Conservation (phyloP, 768 basidiomycete species). For the Tulasnella sp. region DNA sequence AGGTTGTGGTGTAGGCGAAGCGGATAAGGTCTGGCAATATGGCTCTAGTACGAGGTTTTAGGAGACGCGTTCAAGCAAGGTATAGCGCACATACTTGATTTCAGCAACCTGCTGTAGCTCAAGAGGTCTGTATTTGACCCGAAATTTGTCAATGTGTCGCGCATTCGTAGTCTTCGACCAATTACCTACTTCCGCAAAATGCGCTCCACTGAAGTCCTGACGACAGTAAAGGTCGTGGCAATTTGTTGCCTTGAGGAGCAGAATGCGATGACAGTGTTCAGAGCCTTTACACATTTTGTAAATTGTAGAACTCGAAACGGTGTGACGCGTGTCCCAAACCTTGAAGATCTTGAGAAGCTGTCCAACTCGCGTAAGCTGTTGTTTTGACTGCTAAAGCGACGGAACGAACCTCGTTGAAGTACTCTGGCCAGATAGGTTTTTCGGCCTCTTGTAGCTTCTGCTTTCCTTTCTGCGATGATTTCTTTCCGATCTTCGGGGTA, state of each 20-base stretch:
- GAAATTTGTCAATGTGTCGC: not conserved
- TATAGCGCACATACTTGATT: conserved; percentile 47
- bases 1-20: conserved; percentile 67
- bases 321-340: conserved; percentile 20
- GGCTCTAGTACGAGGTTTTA: conserved; percentile 35
- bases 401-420: conserved; percentile 41
- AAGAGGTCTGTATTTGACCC: conserved; percentile 44
- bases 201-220: conserved; percentile 69
- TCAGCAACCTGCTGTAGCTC: conserved; percentile 70
- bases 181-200: conserved; percentile 55
- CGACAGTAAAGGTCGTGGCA: conserved; percentile 63
- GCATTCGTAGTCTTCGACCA: conserved; percentile 5
- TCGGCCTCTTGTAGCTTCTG: not conserved
- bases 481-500: not conserved
- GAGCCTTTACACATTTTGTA: conserved; percentile 46
- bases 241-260: conserved; percentile 70
- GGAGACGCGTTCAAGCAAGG: not conserved
- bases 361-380: too few relatives aligned
- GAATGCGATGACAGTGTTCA: conserved; percentile 85
- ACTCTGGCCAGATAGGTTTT: conserved; percentile 41
- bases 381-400: not conserved
- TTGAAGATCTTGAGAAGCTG: conserved; percentile 52
- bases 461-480: conserved; percentile 16
- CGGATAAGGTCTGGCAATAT: conserved; percentile 71
- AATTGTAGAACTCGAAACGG: not conserved